Conservation (phyloP, 2,329 filamentous ascomycete genomes). For the Curvularia spicifera region DNA sequence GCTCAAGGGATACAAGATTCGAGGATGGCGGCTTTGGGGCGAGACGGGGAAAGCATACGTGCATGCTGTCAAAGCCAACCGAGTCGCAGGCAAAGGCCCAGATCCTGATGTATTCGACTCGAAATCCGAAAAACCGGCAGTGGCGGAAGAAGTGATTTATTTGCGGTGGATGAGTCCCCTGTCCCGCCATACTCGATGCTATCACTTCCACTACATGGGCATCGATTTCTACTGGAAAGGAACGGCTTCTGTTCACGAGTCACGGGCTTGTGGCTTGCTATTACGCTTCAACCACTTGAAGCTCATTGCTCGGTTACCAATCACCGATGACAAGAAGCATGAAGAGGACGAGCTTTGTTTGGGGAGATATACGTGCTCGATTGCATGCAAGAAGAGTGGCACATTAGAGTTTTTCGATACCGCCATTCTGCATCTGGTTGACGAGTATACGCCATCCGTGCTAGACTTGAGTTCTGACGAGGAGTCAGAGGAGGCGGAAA, state of each 20-base stretch:
- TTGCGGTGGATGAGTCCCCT: slow-evolving; percentile 38
- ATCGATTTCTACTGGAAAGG: slow-evolving; percentile 48
- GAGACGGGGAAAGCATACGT: slow-evolving; percentile 43
- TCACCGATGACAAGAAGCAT: not conserved
- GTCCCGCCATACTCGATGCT: slow-evolving; percentile 34
- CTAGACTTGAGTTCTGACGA: not conserved
- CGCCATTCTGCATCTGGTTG: slow-evolving; percentile 25
- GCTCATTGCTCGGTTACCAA: slow-evolving; percentile 28
- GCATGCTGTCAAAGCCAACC: slow-evolving; percentile 22
- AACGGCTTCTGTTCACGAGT: slow-evolving; percentile 37
- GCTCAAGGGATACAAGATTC: slow-evolving; percentile 41
- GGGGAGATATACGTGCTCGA: slow-evolving; percentile 37
- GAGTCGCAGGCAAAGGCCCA: slow-evolving; percentile 15
- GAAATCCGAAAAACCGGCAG: not conserved
- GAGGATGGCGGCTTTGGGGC: slow-evolving; percentile 41
- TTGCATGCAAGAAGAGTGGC: slow-evolving; percentile 37
- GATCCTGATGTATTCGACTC: slow-evolving; percentile 27
- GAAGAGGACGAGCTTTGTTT: slow-evolving; percentile 31
- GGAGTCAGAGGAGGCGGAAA: not conserved
- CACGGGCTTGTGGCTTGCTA: slow-evolving; percentile 28
- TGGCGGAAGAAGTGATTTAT: slow-evolving; percentile 34
- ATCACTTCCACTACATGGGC: slow-evolving; percentile 35
- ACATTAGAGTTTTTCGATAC: slow-evolving; percentile 37
- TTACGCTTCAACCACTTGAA: slow-evolving; percentile 43
- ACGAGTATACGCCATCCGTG: not conserved